Conservation (phyloP, 768 basidiomycete genomes). For the Filobasidium wieringae region DNA sequence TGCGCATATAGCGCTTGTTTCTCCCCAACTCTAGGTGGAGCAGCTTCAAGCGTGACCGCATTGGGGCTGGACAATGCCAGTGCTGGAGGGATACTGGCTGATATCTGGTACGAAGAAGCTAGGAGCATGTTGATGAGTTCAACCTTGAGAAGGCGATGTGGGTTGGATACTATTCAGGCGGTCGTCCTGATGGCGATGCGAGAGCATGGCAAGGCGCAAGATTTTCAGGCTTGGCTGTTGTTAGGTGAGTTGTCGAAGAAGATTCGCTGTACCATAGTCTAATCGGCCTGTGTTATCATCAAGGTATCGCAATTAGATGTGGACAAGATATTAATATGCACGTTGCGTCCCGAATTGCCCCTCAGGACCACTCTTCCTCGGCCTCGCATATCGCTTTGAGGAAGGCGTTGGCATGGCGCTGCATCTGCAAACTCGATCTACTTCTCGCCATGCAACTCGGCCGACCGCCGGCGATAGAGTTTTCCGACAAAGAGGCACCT, state of each 20-base stretch:
- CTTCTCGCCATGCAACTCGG: conserved; percentile 12
- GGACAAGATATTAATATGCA: conserved; percentile 10
- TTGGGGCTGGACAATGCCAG: background rate
- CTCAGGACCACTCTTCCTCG: background rate
- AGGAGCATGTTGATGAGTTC: conserved; percentile 7
- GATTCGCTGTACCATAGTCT: background rate
- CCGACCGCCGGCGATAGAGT: conserved; percentile 10
- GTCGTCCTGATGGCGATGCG: conserved; percentile 11
- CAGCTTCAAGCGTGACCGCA: background rate
- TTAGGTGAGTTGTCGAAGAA: background rate
- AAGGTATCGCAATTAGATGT: conserved; percentile 13
- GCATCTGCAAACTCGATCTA: conserved; percentile 7
- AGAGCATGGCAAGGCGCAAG: conserved; percentile 10
- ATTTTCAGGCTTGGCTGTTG: conserved; percentile 14
- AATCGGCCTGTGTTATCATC: background rate
- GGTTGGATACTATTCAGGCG: conserved; percentile 9
- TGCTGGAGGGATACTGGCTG: conserved; percentile 8
- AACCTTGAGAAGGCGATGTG: conserved; percentile 7
- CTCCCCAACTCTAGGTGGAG: conserved; percentile 4
- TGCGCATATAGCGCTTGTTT: conserved; percentile 14
- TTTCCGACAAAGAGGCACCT: background rate
- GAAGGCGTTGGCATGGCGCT: background rate
- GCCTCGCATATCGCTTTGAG: background rate
- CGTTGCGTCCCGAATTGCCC: background rate
- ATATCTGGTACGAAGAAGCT: conserved; percentile 15